Percentiles rank a stretch among this genome's conserved stretches.
Evolutionary conservation across 192 early-diverging fungal species (phyloP).

Genomic region (Funneliformis geosporum): DNA sequence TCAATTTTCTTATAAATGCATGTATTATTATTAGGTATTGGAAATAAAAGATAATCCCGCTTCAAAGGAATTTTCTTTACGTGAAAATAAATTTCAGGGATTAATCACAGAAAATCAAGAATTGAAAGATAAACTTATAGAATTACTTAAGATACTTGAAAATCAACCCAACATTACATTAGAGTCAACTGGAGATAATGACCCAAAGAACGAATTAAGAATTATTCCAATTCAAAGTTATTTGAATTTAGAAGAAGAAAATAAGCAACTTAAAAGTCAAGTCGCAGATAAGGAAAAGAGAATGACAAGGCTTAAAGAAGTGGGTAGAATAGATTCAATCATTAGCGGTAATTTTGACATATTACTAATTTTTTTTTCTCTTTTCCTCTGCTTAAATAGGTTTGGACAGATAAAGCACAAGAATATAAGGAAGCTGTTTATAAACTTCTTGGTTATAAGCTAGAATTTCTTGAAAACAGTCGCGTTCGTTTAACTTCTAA

Average conservation of each 20-base stretch:
- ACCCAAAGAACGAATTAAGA: slow-evolving; percentile 21
- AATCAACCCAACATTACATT: not conserved
- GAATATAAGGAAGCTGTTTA: slow-evolving; percentile 78
- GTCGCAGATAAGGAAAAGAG: slow-evolving; percentile 69
- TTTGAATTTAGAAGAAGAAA: slow-evolving; percentile 60
- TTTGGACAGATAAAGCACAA: slow-evolving; percentile 64
- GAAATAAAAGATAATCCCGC: slow-evolving; percentile 80
- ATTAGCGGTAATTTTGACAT: not conserved
- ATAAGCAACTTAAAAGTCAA: slow-evolving; percentile 49
- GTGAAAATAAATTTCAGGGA: slow-evolving; percentile 66
- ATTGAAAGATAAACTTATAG: slow-evolving; percentile 48
- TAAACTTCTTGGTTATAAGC: slow-evolving; percentile 68
- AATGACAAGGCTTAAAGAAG: slow-evolving; percentile 67
- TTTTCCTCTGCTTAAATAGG: slow-evolving; percentile 38
- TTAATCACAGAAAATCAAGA: slow-evolving; percentile 70
- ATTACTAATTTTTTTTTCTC: not conserved
- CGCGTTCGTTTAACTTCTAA: slow-evolving; percentile 75
- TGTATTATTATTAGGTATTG: slow-evolving; percentile 44
- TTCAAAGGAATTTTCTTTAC: slow-evolving; percentile 62
- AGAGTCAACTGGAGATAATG: slow-evolving; percentile 29
- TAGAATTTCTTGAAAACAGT: slow-evolving; percentile 70
- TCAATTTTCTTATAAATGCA: not conserved
- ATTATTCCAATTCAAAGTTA: slow-evolving; percentile 58
- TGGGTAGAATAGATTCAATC: slow-evolving; percentile 24
- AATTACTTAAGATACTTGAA: slow-evolving; percentile 31